These are phyloP conservation scores for Avicennia marina DNA, from an alignment of 257 asterid species.

Conservation along the genomic window DNA sequence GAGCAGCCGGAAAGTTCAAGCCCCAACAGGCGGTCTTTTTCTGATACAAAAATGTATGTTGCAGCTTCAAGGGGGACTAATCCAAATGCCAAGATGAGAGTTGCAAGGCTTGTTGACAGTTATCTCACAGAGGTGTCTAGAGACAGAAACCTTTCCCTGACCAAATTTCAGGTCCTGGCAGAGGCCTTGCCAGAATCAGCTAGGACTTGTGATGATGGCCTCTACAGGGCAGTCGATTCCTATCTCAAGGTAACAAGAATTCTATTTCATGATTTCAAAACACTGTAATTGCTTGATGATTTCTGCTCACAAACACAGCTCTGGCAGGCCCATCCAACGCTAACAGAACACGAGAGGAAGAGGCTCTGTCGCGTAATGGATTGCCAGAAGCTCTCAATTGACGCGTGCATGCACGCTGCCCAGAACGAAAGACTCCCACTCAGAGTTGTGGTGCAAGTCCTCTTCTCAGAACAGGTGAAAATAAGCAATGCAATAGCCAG, in stretches of 20 bases:
- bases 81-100: slow-evolving; percentile 74
- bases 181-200: slow-evolving; percentile 94
- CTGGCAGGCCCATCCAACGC: slow-evolving; percentile 79
- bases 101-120: slow-evolving; percentile 88
- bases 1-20: slow-evolving; percentile 74
- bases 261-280: no score
- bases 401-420: slow-evolving; percentile 96
- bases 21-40: slow-evolving; percentile 49
- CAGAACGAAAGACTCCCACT: slow-evolving; percentile 91
- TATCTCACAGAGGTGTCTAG: slow-evolving; percentile 89
- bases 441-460: slow-evolving; percentile 80
- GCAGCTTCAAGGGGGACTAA: slow-evolving; percentile 42
- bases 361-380: slow-evolving; percentile 94
- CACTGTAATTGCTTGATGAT: no score
- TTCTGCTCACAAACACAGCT: no score
- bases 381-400: slow-evolving; percentile 89
- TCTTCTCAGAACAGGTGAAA: slow-evolving; percentile 90
- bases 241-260: slow-evolving; percentile 87
- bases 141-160: slow-evolving; percentile 64
- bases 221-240: slow-evolving; percentile 89
- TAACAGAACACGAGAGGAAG: slow-evolving; percentile 86
- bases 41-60: slow-evolving; percentile 50
- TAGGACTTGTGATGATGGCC: slow-evolving; percentile 79
- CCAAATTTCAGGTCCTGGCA: slow-evolving; percentile 84
- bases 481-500: slow-evolving; percentile 80